These are phyloP conservation scores for Biancaea sappan DNA, from an alignment of 306 rosid genomes.

Conservation along the genomic window DNA sequence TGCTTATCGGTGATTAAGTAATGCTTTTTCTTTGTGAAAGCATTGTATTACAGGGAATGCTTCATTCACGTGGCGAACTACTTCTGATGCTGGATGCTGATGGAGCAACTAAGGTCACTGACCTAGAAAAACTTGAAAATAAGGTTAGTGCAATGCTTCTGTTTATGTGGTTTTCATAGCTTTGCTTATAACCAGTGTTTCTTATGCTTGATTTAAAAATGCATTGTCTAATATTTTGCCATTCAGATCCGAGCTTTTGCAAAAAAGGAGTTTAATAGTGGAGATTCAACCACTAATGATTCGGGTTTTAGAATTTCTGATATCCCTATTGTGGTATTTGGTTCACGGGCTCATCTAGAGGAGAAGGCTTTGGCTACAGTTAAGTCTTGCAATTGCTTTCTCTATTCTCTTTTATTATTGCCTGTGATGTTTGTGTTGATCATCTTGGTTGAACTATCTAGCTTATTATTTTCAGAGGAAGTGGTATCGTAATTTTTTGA, in stretches of 20 bases:
- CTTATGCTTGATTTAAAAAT: slow-evolving; percentile 22
- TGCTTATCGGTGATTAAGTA: slow-evolving; percentile 48
- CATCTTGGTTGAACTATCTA: slow-evolving; percentile 37
- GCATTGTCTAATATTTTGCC: slow-evolving; percentile 28
- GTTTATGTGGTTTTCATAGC: neutral
- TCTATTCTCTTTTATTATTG: slow-evolving; percentile 26
- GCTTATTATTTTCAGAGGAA: slow-evolving; percentile 67
- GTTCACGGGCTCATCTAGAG: slow-evolving; percentile 97
- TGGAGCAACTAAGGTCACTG: slow-evolving; percentile 92
- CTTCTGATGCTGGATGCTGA: slow-evolving; percentile 98
- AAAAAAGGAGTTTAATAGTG: slow-evolving; percentile 45
- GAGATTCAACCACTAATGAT: slow-evolving; percentile 50
- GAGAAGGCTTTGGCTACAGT: slow-evolving; percentile 93
- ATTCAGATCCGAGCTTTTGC: slow-evolving; percentile 68
- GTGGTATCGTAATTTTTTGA: slow-evolving; percentile 92
- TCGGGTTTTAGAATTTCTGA: slow-evolving; percentile 69
- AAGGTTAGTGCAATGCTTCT: slow-evolving; percentile 51
- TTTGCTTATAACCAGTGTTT: neutral
- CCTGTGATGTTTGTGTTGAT: slow-evolving; percentile 5
- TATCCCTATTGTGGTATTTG: slow-evolving; percentile 81
- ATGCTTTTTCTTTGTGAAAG: slow-evolving; percentile 74
- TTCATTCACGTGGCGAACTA: slow-evolving; percentile 97
- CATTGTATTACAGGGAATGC: slow-evolving; percentile 95
- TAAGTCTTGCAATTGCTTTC: slow-evolving; percentile 42
- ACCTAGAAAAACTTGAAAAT: slow-evolving; percentile 90